Evolutionary conservation across 306 rosid species (phyloP), one percentile per base, ranked within the genome.

Genomic region (Macrotyloma uniflorum): DNA sequence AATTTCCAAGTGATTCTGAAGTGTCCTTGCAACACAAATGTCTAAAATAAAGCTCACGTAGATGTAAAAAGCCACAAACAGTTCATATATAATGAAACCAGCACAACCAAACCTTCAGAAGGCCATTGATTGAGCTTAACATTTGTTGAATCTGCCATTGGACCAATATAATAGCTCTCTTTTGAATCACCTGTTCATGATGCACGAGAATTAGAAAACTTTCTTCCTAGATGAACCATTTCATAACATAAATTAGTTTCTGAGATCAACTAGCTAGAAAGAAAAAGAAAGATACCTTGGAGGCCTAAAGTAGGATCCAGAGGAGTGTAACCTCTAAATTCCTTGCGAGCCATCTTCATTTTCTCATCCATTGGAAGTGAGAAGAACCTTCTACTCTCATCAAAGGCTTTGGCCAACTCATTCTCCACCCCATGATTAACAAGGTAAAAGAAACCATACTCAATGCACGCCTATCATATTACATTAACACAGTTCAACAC

Each of bases 361-460:
- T 66, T 66, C 0, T 66, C 33, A 20, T 40, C 6, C 4, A 20
- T 2, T 40, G 71, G 51, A 38, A 66, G 71, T 5, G 71, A 66
- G 71, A 66, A 66, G 32, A 66, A 66, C 6, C 71, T 66, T 10
- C 2, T 40, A 40, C 51, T 38, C 32, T 66, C 51, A 38, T 66
- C 19, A 20, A 66, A 66, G 0, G 51, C 71, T 40, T 38, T 66
- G 3, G 1, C 71, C 50, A 20, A 12, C 1, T 66, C 71, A 11
- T 66, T 66, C 51, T 66, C 71, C 33, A 66, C 11, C 0, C 71
- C 71, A 6, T 66, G 71, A 33, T 40, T 66, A 18, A 66, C 71
- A 66, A 66, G 50, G 71, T 66, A 66, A 12, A 66, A 66, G 71
- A 40, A 66, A 12, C 71, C 71, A 66, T 38, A 20, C 51, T 66